Percentiles rank a stretch among this genome's conserved stretches.
Conservation (phyloP, 163 green algal genomes). For the Volvox carteri region DNA sequence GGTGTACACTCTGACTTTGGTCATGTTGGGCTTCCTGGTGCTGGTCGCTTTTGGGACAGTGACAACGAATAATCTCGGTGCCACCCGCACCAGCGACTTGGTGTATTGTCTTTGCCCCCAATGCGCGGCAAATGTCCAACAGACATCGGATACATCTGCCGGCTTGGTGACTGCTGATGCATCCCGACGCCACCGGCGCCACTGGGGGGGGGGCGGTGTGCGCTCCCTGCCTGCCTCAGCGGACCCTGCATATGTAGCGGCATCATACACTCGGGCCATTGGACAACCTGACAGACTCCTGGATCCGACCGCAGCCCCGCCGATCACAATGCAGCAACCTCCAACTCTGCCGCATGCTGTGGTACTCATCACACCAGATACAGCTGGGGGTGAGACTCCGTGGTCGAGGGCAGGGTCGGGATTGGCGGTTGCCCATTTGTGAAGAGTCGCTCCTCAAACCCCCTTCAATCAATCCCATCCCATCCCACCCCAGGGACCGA, state of each 20-base stretch:
- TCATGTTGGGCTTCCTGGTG: too few species aligned
- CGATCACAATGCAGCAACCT: background rate
- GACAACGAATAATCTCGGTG: too few species aligned
- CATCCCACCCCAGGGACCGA: background rate
- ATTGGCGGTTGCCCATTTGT: too few species aligned
- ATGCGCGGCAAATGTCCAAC: too few species aligned
- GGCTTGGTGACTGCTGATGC: background rate
- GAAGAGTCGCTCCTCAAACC: background rate
- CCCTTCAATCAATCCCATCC: background rate
- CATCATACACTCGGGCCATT: background rate
- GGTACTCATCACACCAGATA: background rate
- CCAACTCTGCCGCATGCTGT: background rate
- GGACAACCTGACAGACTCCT: background rate
- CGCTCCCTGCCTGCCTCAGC: background rate
- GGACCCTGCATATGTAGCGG: background rate
- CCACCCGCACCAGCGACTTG: too few species aligned
- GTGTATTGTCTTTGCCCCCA: too few species aligned
- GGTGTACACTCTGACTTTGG: too few species aligned
- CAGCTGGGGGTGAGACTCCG: too few species aligned
- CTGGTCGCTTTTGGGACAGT: too few species aligned
- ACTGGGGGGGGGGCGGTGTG: background rate
- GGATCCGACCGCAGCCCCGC: background rate
- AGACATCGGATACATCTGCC: background rate
- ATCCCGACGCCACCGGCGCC: background rate
- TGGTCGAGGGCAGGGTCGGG: too few species aligned